Conservation (phyloP, 2,329 filamentous ascomycete genomes). For the Teratosphaeria pseudoeucalypti region DNA sequence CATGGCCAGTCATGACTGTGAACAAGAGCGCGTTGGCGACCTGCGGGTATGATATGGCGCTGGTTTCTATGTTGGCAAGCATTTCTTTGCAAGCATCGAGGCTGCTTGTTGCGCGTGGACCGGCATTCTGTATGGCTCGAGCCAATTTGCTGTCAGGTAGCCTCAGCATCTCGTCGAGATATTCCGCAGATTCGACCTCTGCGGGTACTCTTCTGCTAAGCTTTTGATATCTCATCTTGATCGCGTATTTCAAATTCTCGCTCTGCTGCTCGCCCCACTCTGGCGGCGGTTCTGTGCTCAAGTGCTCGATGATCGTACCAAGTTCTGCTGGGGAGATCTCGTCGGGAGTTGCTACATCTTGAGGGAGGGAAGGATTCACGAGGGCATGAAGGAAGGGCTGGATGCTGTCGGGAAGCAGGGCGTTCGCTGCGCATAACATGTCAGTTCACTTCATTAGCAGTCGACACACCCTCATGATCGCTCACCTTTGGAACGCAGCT, state of each 20-base stretch:
- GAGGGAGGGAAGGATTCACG: constrained; percentile 36
- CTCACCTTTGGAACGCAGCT: constrained; percentile 80
- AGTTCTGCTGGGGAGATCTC: constrained; percentile 61
- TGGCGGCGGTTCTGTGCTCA: constrained; percentile 75
- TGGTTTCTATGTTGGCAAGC: constrained; percentile 44
- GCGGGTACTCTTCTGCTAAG: constrained; percentile 56
- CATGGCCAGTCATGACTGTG: constrained; percentile 53
- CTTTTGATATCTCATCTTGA: constrained; percentile 57
- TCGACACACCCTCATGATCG: background rate
- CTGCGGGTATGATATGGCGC: constrained; percentile 69
- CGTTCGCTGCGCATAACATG: constrained; percentile 55
- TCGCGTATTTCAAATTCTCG: constrained; percentile 55
- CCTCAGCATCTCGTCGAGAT: constrained; percentile 56
- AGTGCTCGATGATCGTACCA: constrained; percentile 70
- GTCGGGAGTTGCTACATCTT: constrained; percentile 48
- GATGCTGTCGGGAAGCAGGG: constrained; percentile 75
- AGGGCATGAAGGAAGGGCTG: constrained; percentile 68
- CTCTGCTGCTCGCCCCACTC: constrained; percentile 71
- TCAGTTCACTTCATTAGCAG: background rate
- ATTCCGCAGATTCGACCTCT: constrained; percentile 59
- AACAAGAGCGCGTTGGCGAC: constrained; percentile 70
- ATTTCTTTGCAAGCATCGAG: constrained; percentile 58
- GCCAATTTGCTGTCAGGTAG: constrained; percentile 50
- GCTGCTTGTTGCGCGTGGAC: constrained; percentile 63
- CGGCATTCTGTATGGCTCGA: constrained; percentile 60